Percentiles rank a stretch among this genome's conserved stretches.
phyloP scores from a whole-genome alignment of 1,284 basidiomycete genomes.

The Hemileia vastatrix region DNA sequence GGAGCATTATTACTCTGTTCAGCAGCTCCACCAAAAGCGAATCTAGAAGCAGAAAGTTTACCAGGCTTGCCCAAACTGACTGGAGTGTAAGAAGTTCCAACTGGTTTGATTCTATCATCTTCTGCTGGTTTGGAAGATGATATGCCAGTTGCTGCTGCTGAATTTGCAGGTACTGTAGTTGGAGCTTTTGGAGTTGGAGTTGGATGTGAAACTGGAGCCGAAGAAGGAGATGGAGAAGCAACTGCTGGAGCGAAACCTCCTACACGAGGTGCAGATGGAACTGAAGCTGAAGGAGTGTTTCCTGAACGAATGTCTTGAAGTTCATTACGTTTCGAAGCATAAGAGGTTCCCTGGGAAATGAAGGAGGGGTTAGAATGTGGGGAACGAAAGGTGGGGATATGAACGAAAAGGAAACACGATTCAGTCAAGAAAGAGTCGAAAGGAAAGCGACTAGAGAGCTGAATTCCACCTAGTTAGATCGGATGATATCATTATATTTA shows the following conservation, averaged over 20 bases:
- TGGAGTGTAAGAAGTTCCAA: conserved; percentile 74
- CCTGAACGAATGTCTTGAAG: conserved; percentile 45
- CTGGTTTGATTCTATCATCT: conserved; percentile 39
- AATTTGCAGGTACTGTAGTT: background rate
- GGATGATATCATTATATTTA: too few relatives aligned
- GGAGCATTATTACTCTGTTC: conserved; percentile 26
- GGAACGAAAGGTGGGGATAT: background rate
- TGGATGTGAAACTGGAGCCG: conserved; percentile 40
- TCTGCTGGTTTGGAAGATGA: conserved; percentile 33
- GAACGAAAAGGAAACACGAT: background rate
- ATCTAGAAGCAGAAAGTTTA: conserved; percentile 53
- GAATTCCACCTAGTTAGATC: too few relatives aligned
- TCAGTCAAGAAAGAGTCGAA: too few relatives aligned
- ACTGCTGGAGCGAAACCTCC: background rate
- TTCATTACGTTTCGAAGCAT: conserved; percentile 41
- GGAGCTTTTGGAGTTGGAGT: background rate
- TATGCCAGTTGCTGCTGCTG: conserved; percentile 25
- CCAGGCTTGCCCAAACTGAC: conserved; percentile 72
- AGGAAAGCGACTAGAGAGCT: too few relatives aligned
- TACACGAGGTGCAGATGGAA: conserved; percentile 21
- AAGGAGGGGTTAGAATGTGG: conserved; percentile 23
- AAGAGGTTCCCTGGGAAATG: conserved; percentile 34
- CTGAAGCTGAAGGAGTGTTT: conserved; percentile 23
- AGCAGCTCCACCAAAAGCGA: conserved; percentile 33
- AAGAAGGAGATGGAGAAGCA: conserved; percentile 46